phyloP scores from a whole-genome alignment of 2,329 filamentous ascomycete species.

The Scleromitrula shiraiana region DNA sequence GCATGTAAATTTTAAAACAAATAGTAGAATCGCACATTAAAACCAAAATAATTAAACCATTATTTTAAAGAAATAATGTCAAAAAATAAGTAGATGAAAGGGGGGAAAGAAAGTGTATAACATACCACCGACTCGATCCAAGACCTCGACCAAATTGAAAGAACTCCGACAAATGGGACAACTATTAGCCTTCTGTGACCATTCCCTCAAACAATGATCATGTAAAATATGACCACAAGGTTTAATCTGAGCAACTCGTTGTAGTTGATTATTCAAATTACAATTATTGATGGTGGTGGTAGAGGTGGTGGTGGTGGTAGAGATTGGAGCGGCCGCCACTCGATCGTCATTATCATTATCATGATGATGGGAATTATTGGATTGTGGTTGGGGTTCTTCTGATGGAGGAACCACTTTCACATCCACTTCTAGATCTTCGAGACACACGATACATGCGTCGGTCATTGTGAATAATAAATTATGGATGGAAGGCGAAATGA shows the following conservation, averaged over 20 bases:
- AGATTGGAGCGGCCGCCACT: conserved; percentile 18
- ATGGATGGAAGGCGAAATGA: background rate
- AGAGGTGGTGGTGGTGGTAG: conserved; percentile 18
- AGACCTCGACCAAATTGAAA: conserved; percentile 86
- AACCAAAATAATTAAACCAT: background rate
- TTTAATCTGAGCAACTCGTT: conserved; percentile 48
- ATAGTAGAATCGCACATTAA: no score
- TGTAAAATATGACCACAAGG: conserved; percentile 90
- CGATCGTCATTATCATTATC: conserved; percentile 16
- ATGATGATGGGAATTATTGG: conserved; percentile 14
- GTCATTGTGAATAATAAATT: conserved; percentile 30
- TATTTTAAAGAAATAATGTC: background rate
- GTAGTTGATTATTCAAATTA: conserved; percentile 15
- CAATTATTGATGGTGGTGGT: no score
- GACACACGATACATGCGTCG: conserved; percentile 64
- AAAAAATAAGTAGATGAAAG: background rate
- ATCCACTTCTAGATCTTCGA: conserved; percentile 45
- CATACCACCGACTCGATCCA: conserved; percentile 71
- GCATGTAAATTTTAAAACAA: no score
- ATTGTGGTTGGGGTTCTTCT: conserved; percentile 2
- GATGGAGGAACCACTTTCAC: no score
- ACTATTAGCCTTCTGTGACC: conserved; percentile 95
- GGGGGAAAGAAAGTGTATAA: conserved; percentile 18
- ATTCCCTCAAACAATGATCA: conserved; percentile 84
- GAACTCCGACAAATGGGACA: conserved; percentile 91